A percentile compares a stretch with the other conserved stretches of the same genome.
phyloP scores from a whole-genome alignment of 495 filamentous ascomycete species.

The Aspergillus wentii region DNA sequence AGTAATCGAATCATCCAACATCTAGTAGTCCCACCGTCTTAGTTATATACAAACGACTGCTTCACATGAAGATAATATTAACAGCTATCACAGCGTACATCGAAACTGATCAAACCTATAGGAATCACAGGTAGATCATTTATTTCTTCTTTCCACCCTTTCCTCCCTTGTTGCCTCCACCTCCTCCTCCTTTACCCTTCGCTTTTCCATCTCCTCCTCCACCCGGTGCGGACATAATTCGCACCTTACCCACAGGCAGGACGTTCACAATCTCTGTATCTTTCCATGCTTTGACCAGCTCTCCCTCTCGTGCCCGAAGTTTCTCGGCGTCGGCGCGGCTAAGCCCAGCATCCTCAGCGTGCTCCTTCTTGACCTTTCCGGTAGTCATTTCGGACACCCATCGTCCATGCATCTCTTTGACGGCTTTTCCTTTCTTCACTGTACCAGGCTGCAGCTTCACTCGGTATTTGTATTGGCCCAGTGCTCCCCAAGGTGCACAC shows the following conservation, averaged over 20 bases:
- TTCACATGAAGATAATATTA: too few relatives aligned
- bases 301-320: constrained; percentile 77
- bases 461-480: constrained; percentile 78
- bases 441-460: constrained; percentile 87
- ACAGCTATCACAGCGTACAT: too few relatives aligned
- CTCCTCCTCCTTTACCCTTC: constrained; percentile 39
- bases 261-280: constrained; percentile 76
- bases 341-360: constrained; percentile 44
- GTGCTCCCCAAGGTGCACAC: constrained; percentile 83
- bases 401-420: constrained; percentile 75
- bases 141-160: constrained; percentile 44
- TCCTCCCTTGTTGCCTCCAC: constrained; percentile 33
- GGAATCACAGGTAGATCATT: too few relatives aligned
- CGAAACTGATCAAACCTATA: too few relatives aligned
- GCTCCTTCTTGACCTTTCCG: constrained; percentile 45
- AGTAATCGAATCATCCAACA: too few relatives aligned
- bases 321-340: constrained; percentile 64
- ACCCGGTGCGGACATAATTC: constrained; percentile 63
- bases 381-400: constrained; percentile 58
- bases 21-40: too few relatives aligned
- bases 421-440: constrained; percentile 91
- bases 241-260: constrained; percentile 80
- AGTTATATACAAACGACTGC: too few relatives aligned
- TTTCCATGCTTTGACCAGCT: constrained; percentile 74
- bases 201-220: constrained; percentile 43